A percentile compares a stretch with the other conserved stretches of the same genome.
Conservation (phyloP, 208 protist genomes). For the Acanthamoeba triangularis region DNA sequence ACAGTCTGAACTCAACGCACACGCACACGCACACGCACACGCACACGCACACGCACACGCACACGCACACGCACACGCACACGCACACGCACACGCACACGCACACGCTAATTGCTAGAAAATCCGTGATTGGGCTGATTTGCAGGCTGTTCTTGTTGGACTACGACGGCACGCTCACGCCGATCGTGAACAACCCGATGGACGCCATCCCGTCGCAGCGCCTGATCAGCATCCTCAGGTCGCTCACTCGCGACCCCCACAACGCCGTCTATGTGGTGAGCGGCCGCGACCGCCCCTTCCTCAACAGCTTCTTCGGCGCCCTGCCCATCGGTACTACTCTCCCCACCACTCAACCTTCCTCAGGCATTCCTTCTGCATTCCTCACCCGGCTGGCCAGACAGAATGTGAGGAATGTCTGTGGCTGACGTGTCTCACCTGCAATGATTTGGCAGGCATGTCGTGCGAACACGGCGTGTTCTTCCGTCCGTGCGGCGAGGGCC, state of each 20-base stretch:
- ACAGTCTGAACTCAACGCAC: no score
- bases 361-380: no score
- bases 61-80: neutral
- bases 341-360: neutral
- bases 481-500: constrained; percentile 39
- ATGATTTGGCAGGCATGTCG: constrained; percentile 26
- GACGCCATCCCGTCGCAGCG: constrained; percentile 52
- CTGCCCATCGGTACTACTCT: neutral
- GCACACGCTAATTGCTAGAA: no score
- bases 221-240: constrained; percentile 74
- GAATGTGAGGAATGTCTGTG: neutral
- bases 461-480: constrained; percentile 75
- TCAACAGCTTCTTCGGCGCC: constrained; percentile 58
- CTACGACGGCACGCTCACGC: constrained; percentile 86
- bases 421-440: neutral
- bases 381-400: neutral
- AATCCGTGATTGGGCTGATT: no score
- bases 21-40: no score
- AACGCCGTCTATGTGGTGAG: constrained; percentile 83
- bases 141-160: constrained; percentile 82
- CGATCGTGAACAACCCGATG: constrained; percentile 74
- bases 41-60: neutral
- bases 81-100: neutral
- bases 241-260: constrained; percentile 66
- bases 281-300: constrained; percentile 72